A percentile compares a stretch with the other conserved stretches of the same genome.
These are phyloP conservation scores for Boletus eberwhitei DNA, from an alignment of 768 basidiomycete species.

Conservation along the genomic window DNA sequence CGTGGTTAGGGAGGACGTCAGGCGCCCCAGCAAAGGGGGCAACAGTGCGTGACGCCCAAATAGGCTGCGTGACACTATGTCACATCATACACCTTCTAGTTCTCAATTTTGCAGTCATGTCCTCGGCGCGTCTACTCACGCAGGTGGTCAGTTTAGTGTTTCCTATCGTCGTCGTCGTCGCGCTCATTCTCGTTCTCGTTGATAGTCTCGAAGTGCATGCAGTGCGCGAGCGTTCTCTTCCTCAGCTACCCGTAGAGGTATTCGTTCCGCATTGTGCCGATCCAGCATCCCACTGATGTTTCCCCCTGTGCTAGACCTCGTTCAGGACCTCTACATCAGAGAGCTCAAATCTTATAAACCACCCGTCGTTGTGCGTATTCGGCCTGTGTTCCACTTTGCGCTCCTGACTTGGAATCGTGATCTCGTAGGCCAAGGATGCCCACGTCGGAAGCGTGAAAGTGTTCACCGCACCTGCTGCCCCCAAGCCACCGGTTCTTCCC, in stretches of 20 bases:
- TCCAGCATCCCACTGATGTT: conserved; percentile 2
- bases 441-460: conserved; percentile 84
- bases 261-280: conserved; percentile 28
- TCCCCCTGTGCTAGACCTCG: conserved; percentile 57
- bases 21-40: neutral
- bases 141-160: conserved; percentile 38
- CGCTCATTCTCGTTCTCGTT: conserved; percentile 7
- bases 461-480: conserved; percentile 71
- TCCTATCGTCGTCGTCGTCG: neutral
- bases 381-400: neutral
- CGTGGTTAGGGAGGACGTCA: neutral
- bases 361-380: conserved; percentile 56
- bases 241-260: conserved; percentile 64
- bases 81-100: conserved; percentile 46
- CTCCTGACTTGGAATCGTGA: neutral
- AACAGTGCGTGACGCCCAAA: conserved; percentile 22
- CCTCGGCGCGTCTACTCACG: conserved; percentile 52
- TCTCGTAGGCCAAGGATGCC: conserved; percentile 76
- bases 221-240: conserved; percentile 59
- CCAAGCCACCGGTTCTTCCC: conserved; percentile 73
- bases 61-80: conserved; percentile 27
- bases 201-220: conserved; percentile 44
- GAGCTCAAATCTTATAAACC: conserved; percentile 91
- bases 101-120: conserved; percentile 55
- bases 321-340: conserved; percentile 89